Conservation (phyloP, 106 monocot species). For the Dendrobium huoshanense region DNA sequence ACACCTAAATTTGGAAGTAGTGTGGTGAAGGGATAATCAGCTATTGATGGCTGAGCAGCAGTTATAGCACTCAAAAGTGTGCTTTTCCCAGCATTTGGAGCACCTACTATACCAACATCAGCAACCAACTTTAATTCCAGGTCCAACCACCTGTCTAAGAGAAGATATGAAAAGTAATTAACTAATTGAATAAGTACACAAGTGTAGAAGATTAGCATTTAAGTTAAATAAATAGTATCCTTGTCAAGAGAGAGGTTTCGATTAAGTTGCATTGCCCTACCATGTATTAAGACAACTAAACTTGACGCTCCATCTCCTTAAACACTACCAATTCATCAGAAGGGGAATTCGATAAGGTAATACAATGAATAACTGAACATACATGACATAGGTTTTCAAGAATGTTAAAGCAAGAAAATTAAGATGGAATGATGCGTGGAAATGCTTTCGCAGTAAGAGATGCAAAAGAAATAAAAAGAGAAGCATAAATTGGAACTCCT, state of each 20-base stretch:
- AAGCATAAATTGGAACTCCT: neutral
- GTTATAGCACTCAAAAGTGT: conserved; percentile 83
- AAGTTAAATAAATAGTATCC: neutral
- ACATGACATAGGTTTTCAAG: conserved; percentile 2
- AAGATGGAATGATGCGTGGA: neutral
- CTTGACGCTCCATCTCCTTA: neutral
- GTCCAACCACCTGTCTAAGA: conserved; percentile 77
- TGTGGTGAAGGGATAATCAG: conserved; percentile 96
- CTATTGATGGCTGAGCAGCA: conserved; percentile 94
- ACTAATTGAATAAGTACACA: neutral
- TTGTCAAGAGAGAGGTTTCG: neutral
- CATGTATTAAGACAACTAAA: neutral
- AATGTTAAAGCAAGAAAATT: neutral
- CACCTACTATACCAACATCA: conserved; percentile 98
- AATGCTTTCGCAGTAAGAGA: neutral
- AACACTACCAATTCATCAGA: neutral
- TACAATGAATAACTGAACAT: neutral
- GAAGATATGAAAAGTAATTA: neutral
- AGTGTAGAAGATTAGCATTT: neutral
- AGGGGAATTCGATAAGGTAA: neutral
- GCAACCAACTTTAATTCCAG: conserved; percentile 95
- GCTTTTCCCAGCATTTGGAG: conserved; percentile 98
- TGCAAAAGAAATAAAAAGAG: neutral
- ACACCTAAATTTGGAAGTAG: conserved; percentile 95
- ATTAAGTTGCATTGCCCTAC: neutral